Evolutionary conservation across 495 filamentous ascomycete species (phyloP).

Genomic region (Saxispiralis lemnorum): DNA sequence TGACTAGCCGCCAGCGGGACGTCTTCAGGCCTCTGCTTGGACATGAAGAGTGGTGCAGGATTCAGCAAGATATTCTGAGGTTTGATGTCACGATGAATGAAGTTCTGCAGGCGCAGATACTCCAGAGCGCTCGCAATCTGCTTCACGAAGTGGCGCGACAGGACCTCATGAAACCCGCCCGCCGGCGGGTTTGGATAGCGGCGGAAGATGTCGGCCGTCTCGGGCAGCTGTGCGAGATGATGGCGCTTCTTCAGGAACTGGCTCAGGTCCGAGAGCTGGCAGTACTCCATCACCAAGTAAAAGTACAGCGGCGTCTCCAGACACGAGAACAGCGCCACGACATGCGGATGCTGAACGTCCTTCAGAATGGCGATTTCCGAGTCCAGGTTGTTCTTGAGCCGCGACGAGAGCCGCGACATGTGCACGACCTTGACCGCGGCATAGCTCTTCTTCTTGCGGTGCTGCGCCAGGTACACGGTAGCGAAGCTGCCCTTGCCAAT

Average conservation of each 20-base stretch:
- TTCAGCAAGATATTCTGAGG: constrained; percentile 88
- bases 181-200: constrained; percentile 72
- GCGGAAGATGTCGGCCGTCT: constrained; percentile 65
- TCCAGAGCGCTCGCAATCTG: constrained; percentile 83
- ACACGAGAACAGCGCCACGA: constrained; percentile 88
- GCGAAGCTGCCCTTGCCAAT: constrained; percentile 95
- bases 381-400: constrained; percentile 87
- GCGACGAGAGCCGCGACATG: constrained; percentile 72
- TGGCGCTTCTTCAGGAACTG: constrained; percentile 88
- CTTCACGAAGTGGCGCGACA: constrained; percentile 88
- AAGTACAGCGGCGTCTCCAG: constrained; percentile 72
- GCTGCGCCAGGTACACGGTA: constrained; percentile 71
- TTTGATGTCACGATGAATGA: constrained; percentile 93
- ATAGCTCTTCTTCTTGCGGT: constrained; percentile 43
- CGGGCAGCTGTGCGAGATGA: constrained; percentile 52
- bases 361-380: constrained; percentile 89
- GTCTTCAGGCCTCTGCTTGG: constrained; percentile 29
- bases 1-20: constrained; percentile 48
- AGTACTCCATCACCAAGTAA: constrained; percentile 97
- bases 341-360: constrained; percentile 82
- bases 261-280: constrained; percentile 81
- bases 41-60: constrained; percentile 54
- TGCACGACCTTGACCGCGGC: constrained; percentile 96
- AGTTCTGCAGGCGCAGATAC: constrained; percentile 66
- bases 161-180: constrained; percentile 79